Percentiles rank a stretch among this genome's conserved stretches.
These are phyloP conservation scores for Eremomyces bilateralis DNA, from an alignment of 495 filamentous ascomycete species.

Conservation along the genomic window DNA sequence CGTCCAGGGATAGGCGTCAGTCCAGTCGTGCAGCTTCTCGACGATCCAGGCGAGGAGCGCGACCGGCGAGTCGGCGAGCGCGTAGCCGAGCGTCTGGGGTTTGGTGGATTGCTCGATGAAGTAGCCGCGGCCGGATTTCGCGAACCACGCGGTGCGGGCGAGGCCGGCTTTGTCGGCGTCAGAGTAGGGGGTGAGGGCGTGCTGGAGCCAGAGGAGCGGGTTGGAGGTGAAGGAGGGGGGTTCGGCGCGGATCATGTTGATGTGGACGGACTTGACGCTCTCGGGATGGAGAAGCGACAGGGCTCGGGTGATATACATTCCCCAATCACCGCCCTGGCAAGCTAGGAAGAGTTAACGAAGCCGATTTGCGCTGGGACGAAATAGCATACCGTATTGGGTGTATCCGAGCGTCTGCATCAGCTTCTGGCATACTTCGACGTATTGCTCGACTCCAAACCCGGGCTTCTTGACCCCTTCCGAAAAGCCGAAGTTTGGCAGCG, in stretches of 20 bases:
- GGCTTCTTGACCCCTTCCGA: conserved; percentile 29
- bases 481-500: conserved; percentile 55
- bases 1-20: conserved; percentile 29
- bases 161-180: conserved; percentile 21
- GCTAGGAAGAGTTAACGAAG: conserved; percentile 15
- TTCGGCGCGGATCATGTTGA: conserved; percentile 32
- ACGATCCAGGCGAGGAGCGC: conserved; percentile 33
- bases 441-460: conserved; percentile 34
- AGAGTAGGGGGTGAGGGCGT: conserved; percentile 20
- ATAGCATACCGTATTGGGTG: conserved; percentile 30
- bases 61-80: conserved; percentile 28
- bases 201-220: conserved; percentile 24
- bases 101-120: conserved; percentile 24
- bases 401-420: conserved; percentile 53
- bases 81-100: conserved; percentile 29
- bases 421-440: conserved; percentile 37
- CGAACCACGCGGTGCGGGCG: conserved; percentile 17
- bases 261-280: conserved; percentile 36
- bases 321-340: conserved; percentile 48
- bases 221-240: conserved; percentile 17
- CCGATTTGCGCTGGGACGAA: neutral
- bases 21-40: conserved; percentile 30
- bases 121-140: conserved; percentile 22
- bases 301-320: conserved; percentile 35
- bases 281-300: conserved; percentile 34